phyloP scores from a whole-genome alignment of 208 protist genomes.

The Acanthamoeba divionensis region DNA sequence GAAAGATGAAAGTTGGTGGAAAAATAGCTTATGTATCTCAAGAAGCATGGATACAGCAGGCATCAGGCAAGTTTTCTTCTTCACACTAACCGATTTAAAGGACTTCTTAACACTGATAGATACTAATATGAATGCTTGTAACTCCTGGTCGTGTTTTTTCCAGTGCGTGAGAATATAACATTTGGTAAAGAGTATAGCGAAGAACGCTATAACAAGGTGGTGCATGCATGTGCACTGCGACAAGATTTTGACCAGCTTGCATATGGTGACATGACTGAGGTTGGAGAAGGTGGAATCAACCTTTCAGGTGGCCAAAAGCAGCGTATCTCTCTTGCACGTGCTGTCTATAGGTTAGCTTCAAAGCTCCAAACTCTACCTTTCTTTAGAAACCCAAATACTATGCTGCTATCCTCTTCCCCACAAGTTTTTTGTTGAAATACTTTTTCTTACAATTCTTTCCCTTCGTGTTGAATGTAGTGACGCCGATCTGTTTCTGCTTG shows the following conservation, averaged over 20 bases:
- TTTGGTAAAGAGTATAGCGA: constrained; percentile 42
- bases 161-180: constrained; percentile 50
- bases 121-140: no score
- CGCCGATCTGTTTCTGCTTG: constrained; percentile 63
- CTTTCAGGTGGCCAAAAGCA: constrained; percentile 85
- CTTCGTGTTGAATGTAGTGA: no score
- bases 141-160: no score
- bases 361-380: constrained; percentile 81
- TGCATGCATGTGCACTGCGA: constrained; percentile 66
- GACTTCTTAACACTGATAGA: no score
- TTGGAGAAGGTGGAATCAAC: constrained; percentile 81
- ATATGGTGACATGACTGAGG: constrained; percentile 56
- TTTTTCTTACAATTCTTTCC: no score
- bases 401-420: not conserved
- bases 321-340: constrained; percentile 68
- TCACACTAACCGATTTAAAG: not conserved
- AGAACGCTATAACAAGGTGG: constrained; percentile 42
- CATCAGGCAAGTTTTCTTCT: not conserved
- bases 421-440: no score
- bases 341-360: constrained; percentile 64
- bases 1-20: not conserved
- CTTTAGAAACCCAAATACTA: not conserved
- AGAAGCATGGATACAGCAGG: constrained; percentile 49
- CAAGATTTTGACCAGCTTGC: constrained; percentile 55
- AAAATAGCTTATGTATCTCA: constrained; percentile 31